These are phyloP conservation scores for Thraustochytrium striatum DNA, from an alignment of 352 stramenopile species.

Conservation along the genomic window DNA sequence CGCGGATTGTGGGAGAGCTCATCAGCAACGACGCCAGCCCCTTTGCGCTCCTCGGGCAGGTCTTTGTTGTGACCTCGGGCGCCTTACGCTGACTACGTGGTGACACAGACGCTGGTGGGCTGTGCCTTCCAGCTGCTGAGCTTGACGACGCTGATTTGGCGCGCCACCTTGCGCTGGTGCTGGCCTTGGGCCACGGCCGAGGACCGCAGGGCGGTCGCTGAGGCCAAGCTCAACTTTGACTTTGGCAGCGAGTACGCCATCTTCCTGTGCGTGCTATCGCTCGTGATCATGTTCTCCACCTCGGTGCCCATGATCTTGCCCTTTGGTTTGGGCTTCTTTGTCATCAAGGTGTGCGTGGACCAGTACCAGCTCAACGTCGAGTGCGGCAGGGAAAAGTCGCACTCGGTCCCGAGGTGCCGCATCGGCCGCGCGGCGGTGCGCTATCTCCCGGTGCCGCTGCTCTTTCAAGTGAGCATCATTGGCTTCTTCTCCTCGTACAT, in stretches of 20 bases:
- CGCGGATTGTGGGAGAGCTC: slow-evolving; percentile 17
- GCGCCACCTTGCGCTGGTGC: background rate
- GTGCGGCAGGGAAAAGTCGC: slow-evolving; percentile 15
- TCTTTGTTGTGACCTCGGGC: slow-evolving; percentile 36
- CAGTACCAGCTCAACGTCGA: slow-evolving; percentile 38
- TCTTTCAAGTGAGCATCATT: slow-evolving; percentile 31
- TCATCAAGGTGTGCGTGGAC: slow-evolving; percentile 42
- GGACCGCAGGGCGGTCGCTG: too few relatives aligned
- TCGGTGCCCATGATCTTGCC: slow-evolving; percentile 39
- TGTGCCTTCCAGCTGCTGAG: slow-evolving; percentile 31
- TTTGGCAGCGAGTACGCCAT: slow-evolving; percentile 42
- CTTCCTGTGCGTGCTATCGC: slow-evolving; percentile 20
- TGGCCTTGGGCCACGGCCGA: background rate
- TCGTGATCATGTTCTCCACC: slow-evolving; percentile 24
- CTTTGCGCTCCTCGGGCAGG: slow-evolving; percentile 28
- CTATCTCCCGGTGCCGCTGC: slow-evolving; percentile 28
- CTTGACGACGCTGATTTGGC: background rate
- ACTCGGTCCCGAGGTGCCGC: slow-evolving; percentile 25
- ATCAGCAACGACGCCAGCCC: slow-evolving; percentile 30
- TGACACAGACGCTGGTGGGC: slow-evolving; percentile 30
- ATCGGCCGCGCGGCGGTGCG: slow-evolving; percentile 38
- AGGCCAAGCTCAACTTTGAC: slow-evolving; percentile 17
- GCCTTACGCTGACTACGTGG: slow-evolving; percentile 46
- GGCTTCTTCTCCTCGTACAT: slow-evolving; percentile 43
- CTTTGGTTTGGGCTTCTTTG: slow-evolving; percentile 33